Conservation (phyloP, 768 basidiomycete genomes). For the Amanita jacksonii region DNA sequence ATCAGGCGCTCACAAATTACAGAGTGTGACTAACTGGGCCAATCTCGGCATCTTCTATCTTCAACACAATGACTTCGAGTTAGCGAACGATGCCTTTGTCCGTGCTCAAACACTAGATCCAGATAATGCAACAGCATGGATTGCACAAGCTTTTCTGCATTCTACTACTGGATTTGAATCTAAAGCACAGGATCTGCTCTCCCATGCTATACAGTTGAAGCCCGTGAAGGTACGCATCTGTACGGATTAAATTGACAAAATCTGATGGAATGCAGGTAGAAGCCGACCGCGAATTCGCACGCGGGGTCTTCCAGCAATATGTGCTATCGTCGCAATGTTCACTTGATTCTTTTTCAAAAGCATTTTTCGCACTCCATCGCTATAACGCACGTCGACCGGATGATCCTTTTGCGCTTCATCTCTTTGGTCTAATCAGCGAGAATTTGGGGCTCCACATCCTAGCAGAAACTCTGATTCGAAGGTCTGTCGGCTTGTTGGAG, state of each 20-base stretch:
- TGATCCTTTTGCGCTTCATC: constrained; percentile 71
- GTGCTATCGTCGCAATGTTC: constrained; percentile 11
- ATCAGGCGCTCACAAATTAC: background rate
- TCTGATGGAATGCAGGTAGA: constrained; percentile 44
- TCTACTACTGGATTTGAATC: constrained; percentile 42
- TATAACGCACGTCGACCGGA: constrained; percentile 59
- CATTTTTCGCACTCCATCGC: constrained; percentile 74
- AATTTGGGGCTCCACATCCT: constrained; percentile 61
- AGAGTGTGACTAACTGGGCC: constrained; percentile 77
- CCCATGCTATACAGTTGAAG: constrained; percentile 59
- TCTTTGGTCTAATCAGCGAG: constrained; percentile 82
- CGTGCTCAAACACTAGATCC: constrained; percentile 89
- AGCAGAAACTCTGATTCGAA: constrained; percentile 45
- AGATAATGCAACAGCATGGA: constrained; percentile 82
- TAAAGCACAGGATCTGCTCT: constrained; percentile 61
- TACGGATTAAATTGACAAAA: background rate
- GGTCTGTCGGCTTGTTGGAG: constrained; percentile 70
- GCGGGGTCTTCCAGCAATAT: constrained; percentile 39
- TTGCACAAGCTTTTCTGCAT: constrained; percentile 78
- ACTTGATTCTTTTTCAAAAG: constrained; percentile 50
- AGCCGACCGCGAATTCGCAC: constrained; percentile 72
- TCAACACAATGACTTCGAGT: constrained; percentile 63
- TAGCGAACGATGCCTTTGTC: constrained; percentile 80
- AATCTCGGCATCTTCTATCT: constrained; percentile 85
- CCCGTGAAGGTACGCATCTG: constrained; percentile 13